Percentiles rank a stretch among this genome's conserved stretches.
phyloP scores from a whole-genome alignment of 2,329 filamentous ascomycete species.

The Raffaelea arxii region DNA sequence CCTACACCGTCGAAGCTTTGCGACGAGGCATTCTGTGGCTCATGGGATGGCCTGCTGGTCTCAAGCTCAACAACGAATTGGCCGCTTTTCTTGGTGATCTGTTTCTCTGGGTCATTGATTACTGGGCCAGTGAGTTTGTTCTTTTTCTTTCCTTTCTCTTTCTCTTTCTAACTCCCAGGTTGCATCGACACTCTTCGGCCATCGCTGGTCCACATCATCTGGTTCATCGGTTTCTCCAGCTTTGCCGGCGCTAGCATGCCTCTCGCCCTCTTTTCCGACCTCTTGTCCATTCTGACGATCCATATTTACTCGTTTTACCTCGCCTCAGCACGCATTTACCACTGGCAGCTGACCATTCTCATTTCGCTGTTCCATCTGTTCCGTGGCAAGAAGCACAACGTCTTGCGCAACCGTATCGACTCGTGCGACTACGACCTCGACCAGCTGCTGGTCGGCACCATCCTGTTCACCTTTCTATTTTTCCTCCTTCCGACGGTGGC shows the following conservation, averaged over 20 bases:
- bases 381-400: constrained; percentile 94
- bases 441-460: constrained; percentile 90
- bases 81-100: constrained; percentile 90
- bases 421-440: constrained; percentile 98
- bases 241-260: constrained; percentile 97
- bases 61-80: constrained; percentile 91
- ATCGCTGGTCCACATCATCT: constrained; percentile 75
- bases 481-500: constrained; percentile 91
- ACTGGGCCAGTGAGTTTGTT: constrained; percentile 70
- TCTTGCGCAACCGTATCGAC: constrained; percentile 93
- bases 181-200: constrained; percentile 72
- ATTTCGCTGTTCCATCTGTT: constrained; percentile 98
- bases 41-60: constrained; percentile 87
- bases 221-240: constrained; percentile 86
- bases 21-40: constrained; percentile 88
- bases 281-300: constrained; percentile 81
- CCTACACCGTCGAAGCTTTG: constrained; percentile 81
- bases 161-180: constrained; percentile 28
- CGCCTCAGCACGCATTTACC: constrained; percentile 90
- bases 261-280: constrained; percentile 88
- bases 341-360: constrained; percentile 97
- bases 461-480: constrained; percentile 89
- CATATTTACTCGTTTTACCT: constrained; percentile 99
- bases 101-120: constrained; percentile 97
- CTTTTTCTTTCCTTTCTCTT: not conserved